Conservation (phyloP, 805 yeast species). For the Ogataea degrootiae region DNA sequence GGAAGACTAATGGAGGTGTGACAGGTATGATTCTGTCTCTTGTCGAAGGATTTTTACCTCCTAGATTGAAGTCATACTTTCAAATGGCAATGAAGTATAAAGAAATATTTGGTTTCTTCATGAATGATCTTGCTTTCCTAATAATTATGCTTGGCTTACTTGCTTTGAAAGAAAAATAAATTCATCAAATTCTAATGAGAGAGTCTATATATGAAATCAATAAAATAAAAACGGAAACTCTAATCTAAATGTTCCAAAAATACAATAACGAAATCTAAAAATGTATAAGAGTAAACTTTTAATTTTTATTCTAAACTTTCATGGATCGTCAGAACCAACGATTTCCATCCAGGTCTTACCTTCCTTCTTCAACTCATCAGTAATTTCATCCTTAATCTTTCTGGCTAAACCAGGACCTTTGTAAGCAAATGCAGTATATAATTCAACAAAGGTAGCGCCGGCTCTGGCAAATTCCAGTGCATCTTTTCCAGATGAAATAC, state of each 20-base stretch:
- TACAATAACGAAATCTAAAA: background rate
- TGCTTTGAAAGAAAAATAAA: conserved; percentile 7
- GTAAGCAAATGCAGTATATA: conserved; percentile 88
- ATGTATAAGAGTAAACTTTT: background rate
- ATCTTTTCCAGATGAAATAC: conserved; percentile 81
- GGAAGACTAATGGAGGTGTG: conserved; percentile 3
- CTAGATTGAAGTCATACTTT: conserved; percentile 9
- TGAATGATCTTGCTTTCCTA: conserved; percentile 25
- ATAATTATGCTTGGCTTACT: conserved; percentile 22
- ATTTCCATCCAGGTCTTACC: conserved; percentile 84
- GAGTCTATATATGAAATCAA: too few relatives aligned
- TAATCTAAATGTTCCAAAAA: background rate
- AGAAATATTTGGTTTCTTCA: conserved; percentile 20
- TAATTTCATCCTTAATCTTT: conserved; percentile 54
- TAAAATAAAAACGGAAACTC: background rate
- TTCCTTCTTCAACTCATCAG: conserved; percentile 56
- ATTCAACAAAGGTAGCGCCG: conserved; percentile 85
- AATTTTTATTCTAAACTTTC: conserved; percentile 1
- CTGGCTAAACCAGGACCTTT: conserved; percentile 83
- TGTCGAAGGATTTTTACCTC: conserved; percentile 21
- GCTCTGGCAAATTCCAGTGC: conserved; percentile 89
- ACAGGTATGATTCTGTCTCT: conserved; percentile 16
- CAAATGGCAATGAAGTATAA: conserved; percentile 20
- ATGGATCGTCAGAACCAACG: conserved; percentile 55
- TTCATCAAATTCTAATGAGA: background rate